Evolutionary conservation across 306 rosid species (phyloP), one percentile per base, ranked within the genome.

Genomic region (Lathyrus tuberosus): DNA sequence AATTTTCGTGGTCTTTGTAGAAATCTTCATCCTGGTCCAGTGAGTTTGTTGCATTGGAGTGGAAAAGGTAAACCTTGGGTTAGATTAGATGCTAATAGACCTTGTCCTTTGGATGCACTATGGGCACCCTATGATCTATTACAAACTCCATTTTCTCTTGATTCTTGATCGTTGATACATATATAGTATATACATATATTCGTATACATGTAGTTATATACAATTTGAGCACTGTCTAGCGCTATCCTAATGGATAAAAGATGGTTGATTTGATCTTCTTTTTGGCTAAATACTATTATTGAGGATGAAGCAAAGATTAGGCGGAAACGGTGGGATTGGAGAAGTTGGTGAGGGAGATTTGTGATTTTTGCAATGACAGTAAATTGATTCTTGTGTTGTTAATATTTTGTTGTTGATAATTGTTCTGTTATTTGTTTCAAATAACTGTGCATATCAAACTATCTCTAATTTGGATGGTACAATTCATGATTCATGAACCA

Each of bases 61-160:
- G 98, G 96, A 4, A 92, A 92, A 79, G 98, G 96, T 3, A 92
- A 92, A 71, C 98, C 98, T 0, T 92, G 98, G 98, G 98, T 79
- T 6, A 69, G 98, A 6, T 82, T 92, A 41, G 98, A 89, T 40
- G 95, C 98, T 3, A 92, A 83, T 48, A 78, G 96, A 51, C 95
- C 95, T 0, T 92, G 98, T 22, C 96, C 98, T 3, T 67, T 92
- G 77, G 98, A 92, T 61, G 91, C 98, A 1, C 92, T 92, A 4
- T 92, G 98, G 98, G 95, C 91, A 15, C 98, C 98, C 37, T 92
- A 92, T 44, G 96, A 92, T 85, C 84, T 92, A 0, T 68, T 92
- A 31, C 86, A 53, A 10, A 87, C 89, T 42, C 98, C 96, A 1
- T 89, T 87, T 71, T 82, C 84, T 59, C 74, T 92, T 72, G 98